Conservation (phyloP, 306 rosid genomes). For the Mucuna pruriens region DNA sequence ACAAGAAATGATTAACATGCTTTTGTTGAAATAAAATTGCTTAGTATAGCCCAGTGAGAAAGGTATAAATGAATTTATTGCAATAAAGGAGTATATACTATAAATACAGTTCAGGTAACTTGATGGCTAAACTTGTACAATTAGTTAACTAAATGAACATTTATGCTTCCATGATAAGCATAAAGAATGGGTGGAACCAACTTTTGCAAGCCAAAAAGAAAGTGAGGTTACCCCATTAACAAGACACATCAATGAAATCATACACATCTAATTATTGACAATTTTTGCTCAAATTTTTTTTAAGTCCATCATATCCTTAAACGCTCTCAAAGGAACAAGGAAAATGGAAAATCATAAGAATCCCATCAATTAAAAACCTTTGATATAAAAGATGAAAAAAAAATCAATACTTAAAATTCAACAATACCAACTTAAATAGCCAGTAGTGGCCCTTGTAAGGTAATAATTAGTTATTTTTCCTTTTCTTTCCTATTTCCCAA, state of each 20-base stretch:
- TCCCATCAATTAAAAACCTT: neutral
- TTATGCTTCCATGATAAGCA: constrained; percentile 23
- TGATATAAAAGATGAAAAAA: neutral
- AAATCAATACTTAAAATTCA: neutral
- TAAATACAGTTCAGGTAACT: neutral
- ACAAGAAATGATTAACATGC: constrained; percentile 21
- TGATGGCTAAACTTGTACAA: neutral
- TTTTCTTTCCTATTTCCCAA: constrained; percentile 9
- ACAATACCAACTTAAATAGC: neutral
- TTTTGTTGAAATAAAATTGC: neutral
- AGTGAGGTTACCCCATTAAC: constrained; percentile 9
- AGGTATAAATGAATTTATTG: neutral
- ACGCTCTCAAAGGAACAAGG: neutral
- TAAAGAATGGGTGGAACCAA: constrained; percentile 29
- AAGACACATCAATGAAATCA: constrained; percentile 15
- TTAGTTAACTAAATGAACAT: constrained; percentile 18
- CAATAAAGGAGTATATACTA: neutral
- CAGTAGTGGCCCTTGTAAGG: neutral
- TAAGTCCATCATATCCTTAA: neutral
- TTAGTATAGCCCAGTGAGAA: neutral
- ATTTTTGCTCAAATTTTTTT: neutral
- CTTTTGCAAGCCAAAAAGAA: constrained; percentile 35
- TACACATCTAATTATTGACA: constrained; percentile 11
- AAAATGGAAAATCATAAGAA: constrained; percentile 26
- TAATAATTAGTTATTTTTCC: neutral